Conservation (phyloP, 2,329 filamentous ascomycete species). For the Diaporthe sp. region DNA sequence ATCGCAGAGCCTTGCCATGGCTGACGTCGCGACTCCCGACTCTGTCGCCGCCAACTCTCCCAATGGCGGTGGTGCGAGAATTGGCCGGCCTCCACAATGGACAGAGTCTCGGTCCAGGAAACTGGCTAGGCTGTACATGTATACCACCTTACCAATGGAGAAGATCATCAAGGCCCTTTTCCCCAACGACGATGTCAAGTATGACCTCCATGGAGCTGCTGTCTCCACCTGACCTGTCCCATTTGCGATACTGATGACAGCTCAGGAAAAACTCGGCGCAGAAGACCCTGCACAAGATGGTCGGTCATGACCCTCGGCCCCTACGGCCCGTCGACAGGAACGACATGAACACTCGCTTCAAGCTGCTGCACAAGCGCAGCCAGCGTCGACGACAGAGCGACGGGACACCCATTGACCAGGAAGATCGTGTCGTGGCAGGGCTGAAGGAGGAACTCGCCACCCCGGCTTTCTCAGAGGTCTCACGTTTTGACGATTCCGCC, state of each 20-base stretch:
- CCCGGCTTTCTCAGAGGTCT: conserved; percentile 33
- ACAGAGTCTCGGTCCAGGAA: conserved; percentile 65
- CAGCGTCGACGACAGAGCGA: conserved; percentile 46
- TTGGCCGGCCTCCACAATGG: conserved; percentile 70
- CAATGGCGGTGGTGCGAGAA: conserved; percentile 45
- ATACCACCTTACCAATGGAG: conserved; percentile 65
- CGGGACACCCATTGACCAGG: conserved; percentile 36
- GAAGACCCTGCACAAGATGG: conserved; percentile 68
- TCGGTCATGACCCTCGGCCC: conserved; percentile 72
- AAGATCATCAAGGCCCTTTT: conserved; percentile 63
- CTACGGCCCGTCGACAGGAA: conserved; percentile 64
- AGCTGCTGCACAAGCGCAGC: conserved; percentile 53
- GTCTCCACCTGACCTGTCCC: neutral
- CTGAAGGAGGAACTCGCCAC: conserved; percentile 35
- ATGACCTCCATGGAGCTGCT: conserved; percentile 50
- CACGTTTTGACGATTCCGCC: conserved; percentile 27
- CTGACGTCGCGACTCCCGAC: conserved; percentile 24
- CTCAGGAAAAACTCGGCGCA: conserved; percentile 69
- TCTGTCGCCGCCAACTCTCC: conserved; percentile 32
- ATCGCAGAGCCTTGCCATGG: conserved; percentile 38
- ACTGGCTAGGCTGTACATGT: conserved; percentile 69
- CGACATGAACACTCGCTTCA: conserved; percentile 66
- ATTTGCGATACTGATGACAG: conserved; percentile 40
- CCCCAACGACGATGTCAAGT: conserved; percentile 56
- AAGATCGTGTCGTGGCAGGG: conserved; percentile 27